Evolutionary conservation across 768 basidiomycete genomes (phyloP), one percentile per base, ranked within the genome.

Genomic region (Mycena pura): DNA sequence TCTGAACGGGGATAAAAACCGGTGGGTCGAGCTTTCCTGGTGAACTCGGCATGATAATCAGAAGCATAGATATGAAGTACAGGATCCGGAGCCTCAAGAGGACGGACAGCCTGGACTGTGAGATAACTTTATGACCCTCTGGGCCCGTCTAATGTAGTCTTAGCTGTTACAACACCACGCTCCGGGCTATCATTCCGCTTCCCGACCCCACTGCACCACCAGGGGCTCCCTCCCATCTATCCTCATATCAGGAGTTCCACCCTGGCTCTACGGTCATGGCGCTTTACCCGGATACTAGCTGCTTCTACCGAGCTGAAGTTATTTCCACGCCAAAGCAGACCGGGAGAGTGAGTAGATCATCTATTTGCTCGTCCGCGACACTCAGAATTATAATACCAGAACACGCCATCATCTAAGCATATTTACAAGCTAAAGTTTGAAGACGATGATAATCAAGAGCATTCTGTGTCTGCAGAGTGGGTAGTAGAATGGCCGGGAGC

Each of bases 231-330:
- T 80, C 88, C 17, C 90, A 92, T 74, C 78, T 86, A 38, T 85
- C 80, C 66, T 80, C 85, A 4, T 92, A 92, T 70, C 90, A 86
- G 43, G 87, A 88, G 64, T 95, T 92, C 70, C 76, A 83, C 22
- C 76, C 83, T 0, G 87, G 91, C 4, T 86, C 89, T 21, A 90
- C 82, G 0, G 93, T 95, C 10, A 85, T 95, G 84, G 93, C 91
- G 2, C 77, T 94, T n/a, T 95, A 93, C 74, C 93, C 93, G 0
- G 93, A 95, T 69, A 95, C 93, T 0, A 94, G 91, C 66, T 93
- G 91, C 71, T 95, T 95, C 78, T 95, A 95, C 69, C 89, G 90
- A 25, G 93, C 93, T 7, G 90, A 92, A 68, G 92, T 95, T 6
- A 80, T 92, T 44, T 81, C 85, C n/a, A 84, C 86, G 10, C 92